Conservation (phyloP, 2,329 filamentous ascomycete genomes). For the Annulohypoxylon truncatum region DNA sequence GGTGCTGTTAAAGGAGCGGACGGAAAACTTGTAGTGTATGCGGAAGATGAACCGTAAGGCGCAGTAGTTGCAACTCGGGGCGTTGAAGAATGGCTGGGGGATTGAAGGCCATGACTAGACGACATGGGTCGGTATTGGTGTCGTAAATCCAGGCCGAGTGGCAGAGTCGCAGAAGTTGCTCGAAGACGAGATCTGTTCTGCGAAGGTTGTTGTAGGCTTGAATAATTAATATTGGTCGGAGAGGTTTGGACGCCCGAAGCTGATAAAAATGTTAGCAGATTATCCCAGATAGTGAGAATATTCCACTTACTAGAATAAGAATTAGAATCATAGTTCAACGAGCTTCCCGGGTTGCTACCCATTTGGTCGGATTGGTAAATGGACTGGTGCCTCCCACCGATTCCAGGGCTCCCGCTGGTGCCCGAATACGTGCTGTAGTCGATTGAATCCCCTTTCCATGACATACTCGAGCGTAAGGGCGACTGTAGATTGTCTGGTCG, state of each 20-base stretch:
- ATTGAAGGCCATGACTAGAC: conserved; percentile 46
- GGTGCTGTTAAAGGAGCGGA: conserved; percentile 66
- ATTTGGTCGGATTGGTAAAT: conserved; percentile 64
- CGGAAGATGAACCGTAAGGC: conserved; percentile 56
- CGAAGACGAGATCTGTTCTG: conserved; percentile 61
- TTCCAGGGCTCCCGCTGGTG: conserved; percentile 59
- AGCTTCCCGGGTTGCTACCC: conserved; percentile 54
- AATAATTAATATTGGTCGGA: conserved; percentile 63
- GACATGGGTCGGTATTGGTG: conserved; percentile 50
- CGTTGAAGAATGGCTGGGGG: conserved; percentile 48
- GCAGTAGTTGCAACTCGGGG: conserved; percentile 55
- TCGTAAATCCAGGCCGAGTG: conserved; percentile 49
- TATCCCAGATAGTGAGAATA: not conserved
- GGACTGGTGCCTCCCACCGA: conserved; percentile 60
- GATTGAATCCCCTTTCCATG: conserved; percentile 71
- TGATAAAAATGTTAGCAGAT: conserved; percentile 45
- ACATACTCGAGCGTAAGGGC: conserved; percentile 69
- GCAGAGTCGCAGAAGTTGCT: conserved; percentile 55
- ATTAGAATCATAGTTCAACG: conserved; percentile 62
- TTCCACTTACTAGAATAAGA: conserved; percentile 62
- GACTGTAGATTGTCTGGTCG: conserved; percentile 70
- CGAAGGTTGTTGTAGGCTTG: conserved; percentile 58
- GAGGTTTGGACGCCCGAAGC: conserved; percentile 60
- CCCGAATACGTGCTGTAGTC: conserved; percentile 67
- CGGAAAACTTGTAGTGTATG: conserved; percentile 63